Evolutionary conservation across 2,329 filamentous ascomycete species (phyloP).

Genomic region (Penicillium sp.): DNA sequence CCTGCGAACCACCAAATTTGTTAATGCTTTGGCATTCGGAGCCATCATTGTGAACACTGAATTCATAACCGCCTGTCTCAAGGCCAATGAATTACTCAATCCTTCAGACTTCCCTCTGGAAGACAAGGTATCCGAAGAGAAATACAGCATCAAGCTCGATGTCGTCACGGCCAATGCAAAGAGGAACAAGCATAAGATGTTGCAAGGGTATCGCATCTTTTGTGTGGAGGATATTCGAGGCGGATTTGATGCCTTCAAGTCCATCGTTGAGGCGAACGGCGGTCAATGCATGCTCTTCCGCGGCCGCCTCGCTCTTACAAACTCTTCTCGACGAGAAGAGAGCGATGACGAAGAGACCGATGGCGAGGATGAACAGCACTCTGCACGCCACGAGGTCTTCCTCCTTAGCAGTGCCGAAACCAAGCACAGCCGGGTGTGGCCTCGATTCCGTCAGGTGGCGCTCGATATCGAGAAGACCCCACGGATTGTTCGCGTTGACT

Average conservation of each 20-base stretch:
- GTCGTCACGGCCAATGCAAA: conserved; percentile 71
- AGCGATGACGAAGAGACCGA: conserved; percentile 40
- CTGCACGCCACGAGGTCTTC: conserved; percentile 72
- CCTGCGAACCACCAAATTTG: conserved; percentile 90
- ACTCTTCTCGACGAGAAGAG: conserved; percentile 59
- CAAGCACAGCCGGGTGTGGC: conserved; percentile 75
- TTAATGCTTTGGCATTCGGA: conserved; percentile 79
- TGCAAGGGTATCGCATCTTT: conserved; percentile 77
- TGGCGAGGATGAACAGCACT: conserved; percentile 63
- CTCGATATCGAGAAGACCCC: conserved; percentile 75
- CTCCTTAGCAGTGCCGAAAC: conserved; percentile 70
- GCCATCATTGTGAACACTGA: conserved; percentile 74
- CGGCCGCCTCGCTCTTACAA: conserved; percentile 68
- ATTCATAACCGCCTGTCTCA: conserved; percentile 77
- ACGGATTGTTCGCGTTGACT: conserved; percentile 80
- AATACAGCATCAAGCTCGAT: conserved; percentile 68
- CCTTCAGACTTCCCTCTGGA: conserved; percentile 67
- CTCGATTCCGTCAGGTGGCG: conserved; percentile 77
- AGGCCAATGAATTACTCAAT: conserved; percentile 65
- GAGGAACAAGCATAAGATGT: conserved; percentile 72
- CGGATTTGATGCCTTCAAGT: conserved; percentile 79
- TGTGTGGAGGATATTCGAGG: conserved; percentile 79
- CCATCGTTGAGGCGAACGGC: conserved; percentile 86
- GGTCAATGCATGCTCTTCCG: conserved; percentile 78
- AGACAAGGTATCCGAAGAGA: conserved; percentile 72